A percentile compares a stretch with the other conserved stretches of the same genome.
Conservation (phyloP, 495 filamentous ascomycete genomes). For the Articulospora tetracladia region DNA sequence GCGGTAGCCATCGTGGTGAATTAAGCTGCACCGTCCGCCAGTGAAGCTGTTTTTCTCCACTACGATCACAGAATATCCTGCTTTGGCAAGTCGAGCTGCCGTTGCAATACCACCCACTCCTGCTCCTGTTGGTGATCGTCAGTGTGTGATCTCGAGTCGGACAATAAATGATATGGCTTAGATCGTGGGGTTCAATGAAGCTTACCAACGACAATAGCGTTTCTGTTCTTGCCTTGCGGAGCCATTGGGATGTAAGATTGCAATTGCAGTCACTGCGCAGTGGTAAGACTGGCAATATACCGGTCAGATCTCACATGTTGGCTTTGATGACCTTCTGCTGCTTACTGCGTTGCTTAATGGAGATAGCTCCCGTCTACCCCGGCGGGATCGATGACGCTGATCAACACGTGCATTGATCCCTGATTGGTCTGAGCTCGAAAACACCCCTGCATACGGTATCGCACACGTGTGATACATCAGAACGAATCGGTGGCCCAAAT, state of each 20-base stretch:
- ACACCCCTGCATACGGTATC: neutral
- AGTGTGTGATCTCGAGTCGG: neutral
- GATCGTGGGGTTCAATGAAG: neutral
- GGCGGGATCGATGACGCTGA: conserved; percentile 15
- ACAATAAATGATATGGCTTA: neutral
- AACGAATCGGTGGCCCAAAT: neutral
- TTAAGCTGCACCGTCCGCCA: conserved; percentile 60
- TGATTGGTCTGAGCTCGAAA: conserved; percentile 1
- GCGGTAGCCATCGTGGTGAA: conserved; percentile 51
- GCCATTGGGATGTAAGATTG: conserved; percentile 15
- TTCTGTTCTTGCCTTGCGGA: conserved; percentile 29
- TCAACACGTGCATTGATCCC: neutral
- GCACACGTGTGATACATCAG: too few species aligned
- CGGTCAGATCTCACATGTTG: conserved; percentile 16
- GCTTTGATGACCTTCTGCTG: neutral
- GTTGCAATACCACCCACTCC: conserved; percentile 64
- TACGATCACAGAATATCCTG: conserved; percentile 61
- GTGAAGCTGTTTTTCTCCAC: conserved; percentile 66
- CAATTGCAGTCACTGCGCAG: conserved; percentile 7
- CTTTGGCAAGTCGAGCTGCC: conserved; percentile 62
- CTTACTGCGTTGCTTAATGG: neutral
- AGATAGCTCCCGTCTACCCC: neutral
- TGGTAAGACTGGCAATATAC: conserved; percentile 12
- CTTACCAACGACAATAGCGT: conserved; percentile 45
- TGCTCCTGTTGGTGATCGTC: conserved; percentile 40